Conservation (phyloP, 2,329 filamentous ascomycete genomes). For the Cytospora piceae region DNA sequence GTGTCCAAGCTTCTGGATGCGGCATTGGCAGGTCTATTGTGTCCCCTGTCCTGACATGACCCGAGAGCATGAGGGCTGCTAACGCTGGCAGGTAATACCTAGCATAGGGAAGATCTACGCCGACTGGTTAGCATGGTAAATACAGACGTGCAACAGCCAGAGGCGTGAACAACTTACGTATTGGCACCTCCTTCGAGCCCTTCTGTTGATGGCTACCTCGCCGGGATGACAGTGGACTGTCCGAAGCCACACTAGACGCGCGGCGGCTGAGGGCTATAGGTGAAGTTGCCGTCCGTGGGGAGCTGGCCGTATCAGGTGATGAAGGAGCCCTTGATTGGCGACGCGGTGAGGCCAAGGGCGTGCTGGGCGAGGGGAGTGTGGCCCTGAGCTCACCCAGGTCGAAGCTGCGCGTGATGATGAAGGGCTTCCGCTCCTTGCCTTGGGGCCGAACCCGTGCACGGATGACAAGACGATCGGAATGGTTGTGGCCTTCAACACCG, state of each 20-base stretch:
- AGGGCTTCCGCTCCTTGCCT: slow-evolving; percentile 46
- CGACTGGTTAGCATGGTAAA: slow-evolving; percentile 6
- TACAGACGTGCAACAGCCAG: background rate
- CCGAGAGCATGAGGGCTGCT: slow-evolving; percentile 58
- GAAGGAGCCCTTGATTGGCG: slow-evolving; percentile 15
- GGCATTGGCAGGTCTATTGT: slow-evolving; percentile 62
- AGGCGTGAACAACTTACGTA: slow-evolving; percentile 47
- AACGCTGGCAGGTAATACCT: slow-evolving; percentile 56
- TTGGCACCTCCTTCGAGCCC: slow-evolving; percentile 44
- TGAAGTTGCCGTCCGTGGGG: slow-evolving; percentile 8
- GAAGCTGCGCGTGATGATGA: slow-evolving; percentile 55
- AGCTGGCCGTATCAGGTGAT: slow-evolving; percentile 25
- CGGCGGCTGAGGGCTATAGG: slow-evolving; percentile 24
- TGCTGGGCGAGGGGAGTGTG: slow-evolving; percentile 45
- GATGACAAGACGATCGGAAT: slow-evolving; percentile 41
- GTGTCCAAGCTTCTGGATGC: slow-evolving; percentile 57
- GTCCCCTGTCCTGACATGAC: slow-evolving; percentile 56
- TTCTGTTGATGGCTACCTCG: slow-evolving; percentile 27
- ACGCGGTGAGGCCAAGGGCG: slow-evolving; percentile 30
- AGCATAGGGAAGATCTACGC: slow-evolving; percentile 52
- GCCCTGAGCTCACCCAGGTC: slow-evolving; percentile 52
- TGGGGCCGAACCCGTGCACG: slow-evolving; percentile 50
- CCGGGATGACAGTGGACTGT: slow-evolving; percentile 32
- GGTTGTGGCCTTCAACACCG: slow-evolving; percentile 13
- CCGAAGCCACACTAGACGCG: slow-evolving; percentile 17